Percentiles rank a stretch among this genome's conserved stretches.
Conservation (phyloP, 1,284 basidiomycete genomes). For the Leucoagaricus sp. region DNA sequence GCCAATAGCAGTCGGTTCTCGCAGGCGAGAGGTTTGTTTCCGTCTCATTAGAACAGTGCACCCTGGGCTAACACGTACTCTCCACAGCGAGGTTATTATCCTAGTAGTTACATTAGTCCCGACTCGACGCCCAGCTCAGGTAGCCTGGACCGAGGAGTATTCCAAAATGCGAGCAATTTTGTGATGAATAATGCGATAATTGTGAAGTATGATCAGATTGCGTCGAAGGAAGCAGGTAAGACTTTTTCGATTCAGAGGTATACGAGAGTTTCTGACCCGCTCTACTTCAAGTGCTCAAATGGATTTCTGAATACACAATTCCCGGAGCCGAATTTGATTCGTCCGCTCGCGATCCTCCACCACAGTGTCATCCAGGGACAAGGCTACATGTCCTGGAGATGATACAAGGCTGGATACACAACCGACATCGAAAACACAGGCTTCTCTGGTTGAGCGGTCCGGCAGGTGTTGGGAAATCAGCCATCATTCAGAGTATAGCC, state of each 20-base stretch:
- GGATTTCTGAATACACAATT: slow-evolving; percentile 1
- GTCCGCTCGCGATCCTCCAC: background rate
- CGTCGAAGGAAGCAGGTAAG: background rate
- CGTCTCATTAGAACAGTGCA: no score
- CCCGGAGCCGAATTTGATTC: slow-evolving; percentile 9
- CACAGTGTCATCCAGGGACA: slow-evolving; percentile 2
- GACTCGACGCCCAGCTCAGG: background rate
- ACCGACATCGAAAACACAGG: background rate
- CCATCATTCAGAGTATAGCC: slow-evolving; percentile 11
- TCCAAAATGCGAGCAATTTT: background rate
- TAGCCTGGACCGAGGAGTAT: background rate
- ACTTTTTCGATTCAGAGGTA: background rate
- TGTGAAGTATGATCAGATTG: background rate
- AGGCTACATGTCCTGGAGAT: background rate
- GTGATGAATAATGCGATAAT: background rate
- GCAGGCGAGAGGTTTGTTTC: background rate
- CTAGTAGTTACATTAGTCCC: background rate
- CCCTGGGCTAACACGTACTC: background rate
- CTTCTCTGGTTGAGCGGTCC: slow-evolving; percentile 11
- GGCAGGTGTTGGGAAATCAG: slow-evolving; percentile 15
- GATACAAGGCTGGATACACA: background rate
- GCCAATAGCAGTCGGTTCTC: background rate
- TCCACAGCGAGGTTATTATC: background rate
- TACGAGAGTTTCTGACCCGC: background rate
- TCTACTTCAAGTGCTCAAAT: background rate